A percentile compares a stretch with the other conserved stretches of the same genome.
These are phyloP conservation scores for Sicyos baderoa DNA, from an alignment of 306 rosid genomes.

Conservation along the genomic window DNA sequence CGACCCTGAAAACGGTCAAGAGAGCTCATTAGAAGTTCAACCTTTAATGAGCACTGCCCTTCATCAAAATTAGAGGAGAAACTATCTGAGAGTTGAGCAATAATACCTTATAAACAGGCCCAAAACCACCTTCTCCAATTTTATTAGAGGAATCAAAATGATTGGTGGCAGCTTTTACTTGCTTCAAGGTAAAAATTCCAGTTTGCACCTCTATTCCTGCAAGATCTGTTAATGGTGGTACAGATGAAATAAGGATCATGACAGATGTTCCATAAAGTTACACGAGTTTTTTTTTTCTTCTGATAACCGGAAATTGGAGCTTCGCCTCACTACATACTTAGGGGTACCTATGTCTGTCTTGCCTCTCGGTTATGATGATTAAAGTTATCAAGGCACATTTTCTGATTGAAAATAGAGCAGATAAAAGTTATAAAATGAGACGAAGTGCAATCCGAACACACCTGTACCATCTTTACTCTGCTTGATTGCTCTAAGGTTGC, in stretches of 20 bases:
- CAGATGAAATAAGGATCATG: conserved; percentile 10
- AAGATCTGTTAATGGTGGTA: conserved; percentile 24
- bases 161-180: conserved; percentile 45
- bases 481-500: conserved; percentile 26
- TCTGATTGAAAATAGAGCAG: background rate
- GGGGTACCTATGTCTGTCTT: too few relatives aligned
- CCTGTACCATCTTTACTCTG: conserved; percentile 13
- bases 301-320: too few relatives aligned
- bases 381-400: background rate
- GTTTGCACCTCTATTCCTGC: conserved; percentile 34
- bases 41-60: background rate
- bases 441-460: background rate
- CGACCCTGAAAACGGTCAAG: conserved; percentile 37
- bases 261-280: background rate
- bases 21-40: background rate
- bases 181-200: conserved; percentile 50
- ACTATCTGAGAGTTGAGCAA: background rate
- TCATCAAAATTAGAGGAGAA: background rate
- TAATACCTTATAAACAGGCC: conserved; percentile 55
- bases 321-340: too few relatives aligned
- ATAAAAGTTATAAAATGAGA: background rate
- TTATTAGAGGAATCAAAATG: conserved; percentile 43
- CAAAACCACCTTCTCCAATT: conserved; percentile 72
- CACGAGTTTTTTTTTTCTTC: background rate
- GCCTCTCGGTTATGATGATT: background rate